Base-by-base conservation (phyloP, 345 rosid species). In the Turritis glabra region DNA sequence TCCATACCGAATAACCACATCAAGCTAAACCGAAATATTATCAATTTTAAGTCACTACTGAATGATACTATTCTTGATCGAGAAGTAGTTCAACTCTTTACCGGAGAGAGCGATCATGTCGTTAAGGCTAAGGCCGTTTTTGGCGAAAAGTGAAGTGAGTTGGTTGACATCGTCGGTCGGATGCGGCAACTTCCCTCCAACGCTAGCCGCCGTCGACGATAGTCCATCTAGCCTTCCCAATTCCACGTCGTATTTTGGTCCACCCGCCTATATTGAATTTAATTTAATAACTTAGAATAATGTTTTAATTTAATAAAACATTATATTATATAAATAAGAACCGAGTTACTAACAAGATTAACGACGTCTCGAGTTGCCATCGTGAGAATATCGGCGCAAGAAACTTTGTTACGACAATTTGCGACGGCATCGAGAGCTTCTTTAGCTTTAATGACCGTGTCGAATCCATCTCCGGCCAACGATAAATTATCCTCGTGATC, bases 21-120 rank as follows among this genome's bases (percentile, higher is more conserved):
- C 14, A 48, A 52, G 18, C 18, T n/a, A n/a, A 52, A 51, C 50
- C 0, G 23, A 32, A 35, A 19, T 22, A 7, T 52, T 2, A 2
- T 2, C 30, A 25, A 51, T 22, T 22, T 23, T 23, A 5, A 13
- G 57, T 51, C 56, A 23, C 9, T 5, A 23, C 17, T 7, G 32
- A 41, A 41, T 47, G 37, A 37, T 67, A 15, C 33, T 35, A 67
- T 6, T 51, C 1, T 5, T 14, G 8, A 18, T 8, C 4, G 10
- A n/a, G 3, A 64, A 33, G 18, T 35, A 19, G 10, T 33, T 19
- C 7, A 38, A 52, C 3, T 14, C 19, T 63, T 63, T 77, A 77
- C 85, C 79, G 14, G 82, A 72, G 61, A 79, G 81, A 61, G 85
- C 85, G 63, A 79, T 33, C 80, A 79, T 76, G 29, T 82, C 80